Evolutionary conservation across 2,329 filamentous ascomycete genomes (phyloP), one percentile per base, ranked within the genome.

Genomic region (Phyllosticta citribraziliensis): DNA sequence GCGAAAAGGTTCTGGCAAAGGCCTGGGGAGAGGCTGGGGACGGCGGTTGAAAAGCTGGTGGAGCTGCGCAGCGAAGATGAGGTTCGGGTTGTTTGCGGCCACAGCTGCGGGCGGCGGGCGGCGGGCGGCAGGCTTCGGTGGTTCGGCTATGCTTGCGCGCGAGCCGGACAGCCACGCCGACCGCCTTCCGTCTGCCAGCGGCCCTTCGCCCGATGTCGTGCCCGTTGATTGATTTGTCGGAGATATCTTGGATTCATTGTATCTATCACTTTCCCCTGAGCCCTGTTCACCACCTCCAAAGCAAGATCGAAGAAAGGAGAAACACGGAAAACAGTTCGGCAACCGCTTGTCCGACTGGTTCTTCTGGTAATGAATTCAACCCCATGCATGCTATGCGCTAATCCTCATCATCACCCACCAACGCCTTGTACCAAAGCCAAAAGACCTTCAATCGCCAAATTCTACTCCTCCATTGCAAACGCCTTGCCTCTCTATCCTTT

Each of bases 401-500:
- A 47, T 30, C 27, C 6, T 30, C 27, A 30, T 30, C 17, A 47
- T 47, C 12, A n/a, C n/a, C 40, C 40, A 47, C 40, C 40, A 47
- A 47, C 40, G 40, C 40, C 40, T 17, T 47, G 17, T n/a, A 47
- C 40, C 40, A n/a, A n/a, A 47, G n/a, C 40, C 40, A 47, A 47
- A 47, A n/a, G 35, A n/a, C 40, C 40, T n/a, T 30, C 27, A 47
- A 3, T 47, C 40, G n/a, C 40, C 40, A 47, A 47, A 2, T n/a
- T n/a, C 40, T 47, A n/a, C 1, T n/a, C 25, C n/a, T 14, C 58
- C 58, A 8, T 52, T 35, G 24, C 51, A 56, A 62, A 62, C 60
- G 60, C 60, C 60, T 30, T 57, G 30, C 60, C 55, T 35, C 52
- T 61, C 58, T 61, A 56, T 56, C 11, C 40, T 14, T 60, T 47